Evolutionary conservation across 2,329 filamentous ascomycete species (phyloP), one percentile per base, ranked within the genome.

Genomic region (Talaromyces sp.): DNA sequence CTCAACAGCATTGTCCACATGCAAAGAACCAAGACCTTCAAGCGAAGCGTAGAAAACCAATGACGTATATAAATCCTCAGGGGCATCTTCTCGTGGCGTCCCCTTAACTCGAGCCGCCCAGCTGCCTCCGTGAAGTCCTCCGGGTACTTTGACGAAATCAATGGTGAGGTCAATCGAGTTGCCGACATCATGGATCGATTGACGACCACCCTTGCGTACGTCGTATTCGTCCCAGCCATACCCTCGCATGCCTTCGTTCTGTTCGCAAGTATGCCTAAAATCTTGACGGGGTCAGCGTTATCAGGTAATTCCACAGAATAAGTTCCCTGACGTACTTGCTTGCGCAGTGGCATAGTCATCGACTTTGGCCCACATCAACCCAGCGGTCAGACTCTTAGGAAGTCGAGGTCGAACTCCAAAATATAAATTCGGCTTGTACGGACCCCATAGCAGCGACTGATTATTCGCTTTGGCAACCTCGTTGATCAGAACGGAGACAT

Each of bases 151-250:
- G 69, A 97, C 85, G 74, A 97, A 97, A 53, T 90, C 89, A 43
- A 93, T 97, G 8, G 89, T 95, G 62, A 99, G 83, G 75, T 97
- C 92, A 64, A 99, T 82, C 58, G 83, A 84, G 75, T 99, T 99
- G 51, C 84, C 88, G 56, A 87, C 86, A 72, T 99, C 94, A 69
- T 95, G 91, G 60, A 99, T 93, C 0, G 89, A 89, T 75, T 99
- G 91, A 21, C 89, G 81, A 57, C 94, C 94, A 62, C 94, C 94
- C 58, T 82, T 88, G 59, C 94, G 83, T 21, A 91, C 87, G 74
- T 99, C 94, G 73, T 95, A 99, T 71, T 96, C 90, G 67, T 97
- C 92, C 94, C 94, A 99, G 62, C 94, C 94, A 73, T 99, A 99
- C 57, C 93, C 93, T 50, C 85, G 88, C 82, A 99, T 96, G 63